These are phyloP conservation scores for Haplosporangium sp. DNA, from an alignment of 371 early-diverging fungal species.

Conservation along the genomic window DNA sequence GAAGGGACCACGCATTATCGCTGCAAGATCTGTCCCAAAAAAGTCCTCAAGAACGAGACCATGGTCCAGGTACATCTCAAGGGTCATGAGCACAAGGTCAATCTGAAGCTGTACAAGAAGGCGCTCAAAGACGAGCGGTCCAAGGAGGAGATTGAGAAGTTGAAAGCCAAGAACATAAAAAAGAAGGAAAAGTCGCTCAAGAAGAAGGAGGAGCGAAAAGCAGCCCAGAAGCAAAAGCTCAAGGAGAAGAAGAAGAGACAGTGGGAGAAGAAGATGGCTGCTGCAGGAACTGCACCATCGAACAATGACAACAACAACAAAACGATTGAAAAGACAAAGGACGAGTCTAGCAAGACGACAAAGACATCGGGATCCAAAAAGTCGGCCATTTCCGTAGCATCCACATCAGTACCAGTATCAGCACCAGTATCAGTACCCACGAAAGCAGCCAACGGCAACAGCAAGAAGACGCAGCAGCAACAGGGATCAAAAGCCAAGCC, in stretches of 20 bases:
- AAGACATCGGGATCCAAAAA: neutral
- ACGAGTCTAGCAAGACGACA: slow-evolving; percentile 7
- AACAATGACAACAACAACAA: neutral
- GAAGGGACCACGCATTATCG: slow-evolving; percentile 46
- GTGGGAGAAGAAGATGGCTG: slow-evolving; percentile 53
- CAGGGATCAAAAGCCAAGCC: slow-evolving; percentile 27
- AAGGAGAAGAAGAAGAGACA: slow-evolving; percentile 54
- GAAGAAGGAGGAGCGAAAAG: slow-evolving; percentile 43
- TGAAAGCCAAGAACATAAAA: slow-evolving; percentile 44
- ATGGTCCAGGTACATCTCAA: slow-evolving; percentile 52
- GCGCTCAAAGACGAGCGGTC: slow-evolving; percentile 42
- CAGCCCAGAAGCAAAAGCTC: slow-evolving; percentile 40
- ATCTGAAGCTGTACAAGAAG: slow-evolving; percentile 37
- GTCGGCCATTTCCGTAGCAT: too few species aligned
- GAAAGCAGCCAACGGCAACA: neutral
- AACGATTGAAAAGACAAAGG: slow-evolving; percentile 14
- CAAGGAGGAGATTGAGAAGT: slow-evolving; percentile 30
- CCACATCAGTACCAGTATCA: too few species aligned
- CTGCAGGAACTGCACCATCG: slow-evolving; percentile 21
- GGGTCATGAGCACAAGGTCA: slow-evolving; percentile 47
- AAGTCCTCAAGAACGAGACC: slow-evolving; percentile 47
- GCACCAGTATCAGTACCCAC: too few species aligned
- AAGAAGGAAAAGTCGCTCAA: slow-evolving; percentile 41
- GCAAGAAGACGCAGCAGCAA: slow-evolving; percentile 11
- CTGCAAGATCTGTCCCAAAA: slow-evolving; percentile 53